Evolutionary conservation across 2,329 filamentous ascomycete genomes (phyloP), one percentile per base, ranked within the genome.

Genomic region (Aspergillus udagawae): DNA sequence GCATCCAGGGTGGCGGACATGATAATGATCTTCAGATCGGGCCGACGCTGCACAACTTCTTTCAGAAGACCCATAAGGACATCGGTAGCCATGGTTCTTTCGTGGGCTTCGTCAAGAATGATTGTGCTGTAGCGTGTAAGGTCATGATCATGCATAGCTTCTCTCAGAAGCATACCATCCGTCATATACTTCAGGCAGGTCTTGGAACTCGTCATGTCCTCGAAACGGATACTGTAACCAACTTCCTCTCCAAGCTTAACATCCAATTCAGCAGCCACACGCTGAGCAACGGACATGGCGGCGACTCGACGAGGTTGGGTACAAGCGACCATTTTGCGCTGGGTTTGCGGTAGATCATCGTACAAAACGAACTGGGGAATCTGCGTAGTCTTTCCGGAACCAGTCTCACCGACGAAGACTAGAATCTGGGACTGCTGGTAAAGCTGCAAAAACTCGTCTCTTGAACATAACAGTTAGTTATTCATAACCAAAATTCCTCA

Each of bases 181-280:
- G 95, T 99, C 94, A 99, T 99, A 81, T 99, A 99, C 81, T 99
- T 99, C 72, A 99, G 85, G 60, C 95, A 85, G 1, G 94, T 99
- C 75, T 90, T 92, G 57, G 86, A 85, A 52, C 89, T 85, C 1
- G 94, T 97, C 79, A 87, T 90, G 74, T 99, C 94, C 77, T 99
- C 95, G 76, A 99, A 99, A 81, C 94, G 91, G 74, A 99, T 97
- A 75, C 91, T 97, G 80, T 97, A 99, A 75, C 94, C 94, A 55
- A 99, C 92, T 77, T 97, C 93, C 65, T 97, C 87, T 58, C 94
- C 94, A 27, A 99, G 83, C 58, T 83, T 86, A 64, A 97, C 93
- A 71, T 97, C 94, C 83, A 99, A 89, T 78, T 99, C 94, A 70
- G 96, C 87, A 28, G 95, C 92, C 32, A 99, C 94, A 88, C 94